Evolutionary conservation across 257 asterid species (phyloP), one percentile per base, ranked within the genome.

Genomic region (Craterostigma plantagineum): DNA sequence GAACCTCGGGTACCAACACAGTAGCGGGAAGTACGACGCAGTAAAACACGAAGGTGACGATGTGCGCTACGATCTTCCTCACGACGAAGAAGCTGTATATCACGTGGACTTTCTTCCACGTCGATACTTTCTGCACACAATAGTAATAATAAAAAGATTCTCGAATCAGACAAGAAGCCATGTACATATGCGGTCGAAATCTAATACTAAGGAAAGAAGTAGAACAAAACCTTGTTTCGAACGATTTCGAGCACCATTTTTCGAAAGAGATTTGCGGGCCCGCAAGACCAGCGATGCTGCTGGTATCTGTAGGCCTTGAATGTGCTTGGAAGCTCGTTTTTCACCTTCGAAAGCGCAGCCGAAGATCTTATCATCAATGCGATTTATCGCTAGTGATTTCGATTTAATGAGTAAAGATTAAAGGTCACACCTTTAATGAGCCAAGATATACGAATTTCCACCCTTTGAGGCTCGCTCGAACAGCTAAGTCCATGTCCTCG

Each of bases 251-350:
- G 37, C 14, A 73, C 43, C 98, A 87, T 82, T 69, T 87, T 87
- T 27, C 91, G 56, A 48, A 87, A 79, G 4, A 87, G 72, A 63
- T 87, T 87, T 18, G 98, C 98, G 5, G 95, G 98, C 38, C 95
- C 98, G 64, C 98, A 87, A 3, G 98, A 87, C 98, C 98, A 87
- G 14, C 98, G 92, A 47, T 82, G 98, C 44, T 87, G 98, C 45
- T 87, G 98, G 56, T 79, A 79, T 4, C 95, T 67, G 34, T 70
- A 87, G 4, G 98, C 93, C 81, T 83, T 82, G 57, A 82, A 74
- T 11, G 95, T 82, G 69, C 98, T 87, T 8, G 98, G 98, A 57
- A 87, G 51, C 55, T 87, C 98, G 35, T 87, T 87, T 68, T 79
- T 87, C 16, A 87, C 98, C 98, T 87, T 50, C 7, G 34, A 9